These are phyloP conservation scores for Nitzschia sp. DNA, from an alignment of 108 stramenopile genomes.

Conservation along the genomic window DNA sequence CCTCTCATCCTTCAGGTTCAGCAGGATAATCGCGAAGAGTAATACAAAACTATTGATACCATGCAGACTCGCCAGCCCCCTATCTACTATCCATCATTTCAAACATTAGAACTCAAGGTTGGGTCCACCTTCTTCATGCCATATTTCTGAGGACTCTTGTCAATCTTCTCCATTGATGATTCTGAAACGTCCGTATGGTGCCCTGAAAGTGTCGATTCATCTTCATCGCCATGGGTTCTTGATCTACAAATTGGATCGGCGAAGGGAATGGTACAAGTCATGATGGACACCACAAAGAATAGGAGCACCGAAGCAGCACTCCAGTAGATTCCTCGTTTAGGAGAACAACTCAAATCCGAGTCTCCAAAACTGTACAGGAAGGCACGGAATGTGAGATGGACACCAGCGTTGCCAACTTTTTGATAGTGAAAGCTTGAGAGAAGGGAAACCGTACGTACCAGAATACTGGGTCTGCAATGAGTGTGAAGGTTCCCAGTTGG, in stretches of 20 bases:
- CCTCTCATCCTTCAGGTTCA: too few relatives aligned
- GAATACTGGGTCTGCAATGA: constrained; percentile 36
- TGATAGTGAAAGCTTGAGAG: neutral
- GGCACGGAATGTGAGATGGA: neutral
- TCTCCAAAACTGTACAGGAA: constrained; percentile 23
- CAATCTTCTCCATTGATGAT: too few relatives aligned
- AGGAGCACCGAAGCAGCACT: constrained; percentile 9
- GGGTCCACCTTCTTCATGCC: too few relatives aligned
- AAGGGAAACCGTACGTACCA: constrained; percentile 13
- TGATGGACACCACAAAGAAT: constrained; percentile 17
- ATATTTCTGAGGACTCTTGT: too few relatives aligned
- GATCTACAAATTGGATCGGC: constrained; percentile 25
- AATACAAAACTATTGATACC: too few relatives aligned
- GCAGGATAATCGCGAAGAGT: too few relatives aligned
- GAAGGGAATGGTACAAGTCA: constrained; percentile 16
- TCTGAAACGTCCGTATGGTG: too few relatives aligned
- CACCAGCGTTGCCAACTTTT: neutral
- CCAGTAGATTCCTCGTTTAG: constrained; percentile 18
- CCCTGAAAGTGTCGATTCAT: too few relatives aligned
- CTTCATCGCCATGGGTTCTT: neutral
- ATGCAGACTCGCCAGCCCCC: too few relatives aligned
- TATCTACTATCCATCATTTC: too few relatives aligned
- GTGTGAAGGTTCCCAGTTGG: constrained; percentile 19
- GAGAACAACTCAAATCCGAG: constrained; percentile 11
- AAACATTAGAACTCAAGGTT: too few relatives aligned